Base-by-base conservation (phyloP, 768 basidiomycete genomes). In the Leccinum variicolor region DNA sequence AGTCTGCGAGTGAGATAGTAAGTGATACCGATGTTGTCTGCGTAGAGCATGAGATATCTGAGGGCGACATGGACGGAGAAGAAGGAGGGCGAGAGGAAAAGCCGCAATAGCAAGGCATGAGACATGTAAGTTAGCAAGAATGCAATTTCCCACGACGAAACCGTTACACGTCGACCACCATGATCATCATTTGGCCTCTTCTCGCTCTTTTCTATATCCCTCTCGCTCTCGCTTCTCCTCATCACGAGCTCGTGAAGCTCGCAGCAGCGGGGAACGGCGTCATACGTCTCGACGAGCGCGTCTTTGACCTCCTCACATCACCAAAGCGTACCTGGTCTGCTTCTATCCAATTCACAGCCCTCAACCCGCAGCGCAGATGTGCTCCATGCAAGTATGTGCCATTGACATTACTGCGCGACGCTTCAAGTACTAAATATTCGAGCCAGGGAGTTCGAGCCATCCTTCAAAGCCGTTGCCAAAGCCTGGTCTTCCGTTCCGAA, bases 11-110 rank as follows among this genome's bases (percentile, higher is more conserved):
- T 90, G 65, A 94, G 81, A 69, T 94, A 94, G 74, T 93, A 93
- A 33, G 90, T 94, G 71, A 94, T 93, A 9, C 90, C 92, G 64
- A 94, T 88, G 74, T 93, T 91, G 77, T 92, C 89, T 15, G 86
- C 80, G 73, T 94, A 94, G 39, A 84, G 63, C 62, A 83, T 81
- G 56, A 94, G 83, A 69, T 98, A 98, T 65, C 87, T 84, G 62
- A 98, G 86, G 29, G 94, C 94, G 64, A 95, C 89, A 77, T 95
- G 90, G 55, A 96, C 90, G 11, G 90, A 90, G 77, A 97, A 98
- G 79, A 92, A 98, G 34, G 86, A 86, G 4, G 92, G 89, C 19
- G 92, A 93, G 56, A 95, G 86, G 71, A 97, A 96, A 50, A 98
- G 86, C 29, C 94, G 88, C 54, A 98, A 83, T 53, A 95, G 87